phyloP scores from a whole-genome alignment of 495 filamentous ascomycete genomes.

The Opeltia flavorubescens region DNA sequence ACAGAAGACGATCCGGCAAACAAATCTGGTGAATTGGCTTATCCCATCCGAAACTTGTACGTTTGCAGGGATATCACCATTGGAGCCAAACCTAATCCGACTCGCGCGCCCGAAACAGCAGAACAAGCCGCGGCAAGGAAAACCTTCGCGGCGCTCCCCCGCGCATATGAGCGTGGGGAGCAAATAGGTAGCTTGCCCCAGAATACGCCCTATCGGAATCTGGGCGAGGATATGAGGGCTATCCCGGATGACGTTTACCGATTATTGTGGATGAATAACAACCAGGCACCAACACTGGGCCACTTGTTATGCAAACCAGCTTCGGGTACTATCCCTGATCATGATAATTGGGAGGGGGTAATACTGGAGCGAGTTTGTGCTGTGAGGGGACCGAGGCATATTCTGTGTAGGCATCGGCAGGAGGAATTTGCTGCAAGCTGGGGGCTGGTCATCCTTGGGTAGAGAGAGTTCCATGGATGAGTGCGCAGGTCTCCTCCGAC shows the following conservation, averaged over 20 bases:
- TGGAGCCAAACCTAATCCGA: too few relatives aligned
- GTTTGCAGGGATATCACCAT: too few relatives aligned
- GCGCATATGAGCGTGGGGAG: too few relatives aligned
- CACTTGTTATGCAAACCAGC: background rate
- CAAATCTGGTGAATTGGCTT: too few relatives aligned
- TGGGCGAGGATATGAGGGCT: background rate
- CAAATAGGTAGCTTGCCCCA: too few relatives aligned
- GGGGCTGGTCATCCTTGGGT: background rate
- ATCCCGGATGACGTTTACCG: background rate
- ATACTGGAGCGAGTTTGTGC: background rate
- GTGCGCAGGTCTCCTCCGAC: too few relatives aligned
- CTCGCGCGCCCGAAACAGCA: too few relatives aligned
- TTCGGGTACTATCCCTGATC: background rate
- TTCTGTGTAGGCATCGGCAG: background rate
- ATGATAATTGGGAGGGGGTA: background rate
- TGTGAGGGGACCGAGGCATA: background rate
- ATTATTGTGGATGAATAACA: background rate
- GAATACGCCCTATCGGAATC: too few relatives aligned
- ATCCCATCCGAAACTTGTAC: too few relatives aligned
- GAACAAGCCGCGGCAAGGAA: too few relatives aligned
- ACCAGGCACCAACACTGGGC: background rate
- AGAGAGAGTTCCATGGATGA: too few relatives aligned
- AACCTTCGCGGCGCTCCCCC: too few relatives aligned
- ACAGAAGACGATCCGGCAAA: background rate
- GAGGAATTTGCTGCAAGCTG: background rate